Conservation (phyloP, 208 protist genomes). For the Trichomonas tenax region DNA sequence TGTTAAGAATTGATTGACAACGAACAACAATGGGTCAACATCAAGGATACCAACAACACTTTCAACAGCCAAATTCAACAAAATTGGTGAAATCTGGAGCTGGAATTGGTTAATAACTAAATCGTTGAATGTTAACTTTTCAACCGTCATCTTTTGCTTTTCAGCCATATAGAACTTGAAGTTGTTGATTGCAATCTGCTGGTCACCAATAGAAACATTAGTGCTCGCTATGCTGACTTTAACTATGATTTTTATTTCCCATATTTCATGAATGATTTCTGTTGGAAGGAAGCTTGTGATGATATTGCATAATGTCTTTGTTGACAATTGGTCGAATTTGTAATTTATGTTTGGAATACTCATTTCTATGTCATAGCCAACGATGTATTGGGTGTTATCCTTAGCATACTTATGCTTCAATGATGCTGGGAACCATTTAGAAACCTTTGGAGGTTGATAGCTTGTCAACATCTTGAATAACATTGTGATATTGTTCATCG, state of each 20-base stretch:
- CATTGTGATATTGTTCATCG: background rate
- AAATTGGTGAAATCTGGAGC: background rate
- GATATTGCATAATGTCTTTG: background rate
- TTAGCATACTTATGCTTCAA: background rate
- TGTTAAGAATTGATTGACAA: background rate
- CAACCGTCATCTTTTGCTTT: background rate
- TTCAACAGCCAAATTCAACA: background rate
- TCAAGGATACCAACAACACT: background rate
- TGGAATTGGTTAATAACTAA: background rate
- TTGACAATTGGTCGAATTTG: background rate
- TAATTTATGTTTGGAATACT: background rate
- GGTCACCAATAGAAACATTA: background rate
- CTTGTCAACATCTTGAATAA: background rate
- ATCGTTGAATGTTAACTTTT: background rate
- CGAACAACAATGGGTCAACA: background rate
- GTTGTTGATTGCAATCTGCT: background rate
- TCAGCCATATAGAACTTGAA: background rate
- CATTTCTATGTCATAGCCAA: background rate
- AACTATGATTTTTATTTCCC: background rate
- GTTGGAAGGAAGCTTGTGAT: background rate
- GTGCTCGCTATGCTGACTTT: background rate
- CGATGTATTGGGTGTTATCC: background rate
- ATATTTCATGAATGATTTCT: background rate
- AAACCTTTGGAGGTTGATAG: background rate
- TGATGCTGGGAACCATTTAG: background rate